These are phyloP conservation scores for Dimocarpus longan DNA, from an alignment of 345 rosid genomes.

Conservation along the genomic window DNA sequence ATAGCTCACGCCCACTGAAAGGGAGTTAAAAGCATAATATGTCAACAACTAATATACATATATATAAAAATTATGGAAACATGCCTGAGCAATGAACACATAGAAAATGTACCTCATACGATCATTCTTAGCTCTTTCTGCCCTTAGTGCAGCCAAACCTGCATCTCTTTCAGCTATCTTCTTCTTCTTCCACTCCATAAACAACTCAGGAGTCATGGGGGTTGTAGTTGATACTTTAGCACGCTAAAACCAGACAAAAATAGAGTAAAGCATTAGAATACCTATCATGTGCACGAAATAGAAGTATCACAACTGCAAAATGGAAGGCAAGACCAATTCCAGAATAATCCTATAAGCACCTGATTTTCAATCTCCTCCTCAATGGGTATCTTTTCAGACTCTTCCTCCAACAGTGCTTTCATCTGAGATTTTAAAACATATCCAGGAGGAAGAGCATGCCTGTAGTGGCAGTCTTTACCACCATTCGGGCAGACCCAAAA, in stretches of 20 bases:
- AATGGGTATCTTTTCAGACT: slow-evolving; percentile 50
- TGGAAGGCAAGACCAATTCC: slow-evolving; percentile 9
- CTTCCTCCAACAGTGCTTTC: slow-evolving; percentile 71
- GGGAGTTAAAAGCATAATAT: slow-evolving; percentile 17
- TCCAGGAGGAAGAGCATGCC: slow-evolving; percentile 81
- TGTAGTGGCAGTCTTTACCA: slow-evolving; percentile 65
- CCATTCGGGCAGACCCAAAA: slow-evolving; percentile 81
- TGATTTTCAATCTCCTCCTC: slow-evolving; percentile 73
- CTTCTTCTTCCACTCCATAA: slow-evolving; percentile 64
- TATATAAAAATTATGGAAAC: background rate
- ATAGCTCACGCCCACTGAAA: slow-evolving; percentile 68
- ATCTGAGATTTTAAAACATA: slow-evolving; percentile 68
- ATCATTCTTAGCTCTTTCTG: slow-evolving; percentile 68
- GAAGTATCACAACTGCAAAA: background rate
- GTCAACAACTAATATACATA: slow-evolving; percentile 12
- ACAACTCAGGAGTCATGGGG: slow-evolving; percentile 61
- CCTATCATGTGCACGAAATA: background rate
- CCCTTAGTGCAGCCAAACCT: slow-evolving; percentile 50
- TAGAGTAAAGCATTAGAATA: background rate
- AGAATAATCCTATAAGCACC: slow-evolving; percentile 33
- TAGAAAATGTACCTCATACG: slow-evolving; percentile 54
- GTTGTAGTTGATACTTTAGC: slow-evolving; percentile 50
- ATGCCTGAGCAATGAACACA: background rate
- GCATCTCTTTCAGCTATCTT: slow-evolving; percentile 62
- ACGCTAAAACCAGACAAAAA: slow-evolving; percentile 43